Base-by-base conservation (phyloP, 768 basidiomycete genomes). In the Boletus subcaerulescens region DNA sequence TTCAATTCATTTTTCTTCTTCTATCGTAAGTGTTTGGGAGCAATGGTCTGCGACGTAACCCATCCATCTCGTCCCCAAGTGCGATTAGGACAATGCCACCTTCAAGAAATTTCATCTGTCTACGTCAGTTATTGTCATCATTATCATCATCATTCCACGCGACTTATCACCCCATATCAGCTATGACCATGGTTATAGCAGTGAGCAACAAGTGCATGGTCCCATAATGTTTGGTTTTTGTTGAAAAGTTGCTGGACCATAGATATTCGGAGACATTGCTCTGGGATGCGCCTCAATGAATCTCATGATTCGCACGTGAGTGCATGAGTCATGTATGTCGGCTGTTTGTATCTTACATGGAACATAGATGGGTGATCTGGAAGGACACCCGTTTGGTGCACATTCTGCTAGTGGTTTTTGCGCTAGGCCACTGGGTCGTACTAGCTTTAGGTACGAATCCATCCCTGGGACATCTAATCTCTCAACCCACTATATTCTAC, bases 271-370 rank as follows among this genome's bases (percentile, higher is more conserved):
- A 18, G 43, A 59, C 22, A 53, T 68, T 22, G 51, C 33, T 22
- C 24, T 69, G 2, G 65, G 52, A 22, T 63, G 50, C 26, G 13
- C 47, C 42, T 70, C 70, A 0, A 52, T 48, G 18, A 71, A 71
- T 45, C 18, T 69, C 43, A 61, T 71, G 60, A 56, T 71, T 49
- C 65, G 70, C 48, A 61, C 63, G 70, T 70, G 50, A 52, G 68
- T 50, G 32, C 9, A 10, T 43, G 3, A 33, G 18, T 3, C 9
- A 0, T 20, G 6, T 38, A 26, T 20, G 1, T 38, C 8, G 7
- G 3, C 11, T 20, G 8, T 26, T 40, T 9, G 13, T 1, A 8
- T 45, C 42, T 58, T 33, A 48, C 45, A 18, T 53, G 15, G 33
- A 14, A 12, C 13, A 11, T 40, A 71, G 69, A 54, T 69, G 69